These are phyloP conservation scores for Cyclotella cryptica DNA, from an alignment of 108 stramenopile species.

Conservation along the genomic window DNA sequence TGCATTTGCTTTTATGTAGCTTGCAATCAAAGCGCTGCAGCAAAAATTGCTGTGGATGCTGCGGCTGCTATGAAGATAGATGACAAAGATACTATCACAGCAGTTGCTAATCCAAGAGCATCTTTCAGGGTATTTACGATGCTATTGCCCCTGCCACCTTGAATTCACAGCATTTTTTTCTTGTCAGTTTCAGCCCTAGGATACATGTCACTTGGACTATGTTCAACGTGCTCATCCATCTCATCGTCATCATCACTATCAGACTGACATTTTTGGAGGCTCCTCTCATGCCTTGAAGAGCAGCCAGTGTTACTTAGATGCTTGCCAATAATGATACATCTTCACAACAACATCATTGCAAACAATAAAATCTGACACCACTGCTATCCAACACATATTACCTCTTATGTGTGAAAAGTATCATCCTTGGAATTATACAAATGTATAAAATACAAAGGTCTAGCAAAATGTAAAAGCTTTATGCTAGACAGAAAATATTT, in stretches of 20 bases:
- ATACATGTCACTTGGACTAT: too few relatives aligned
- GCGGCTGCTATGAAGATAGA: neutral
- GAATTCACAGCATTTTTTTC: neutral
- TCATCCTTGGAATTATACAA: too few relatives aligned
- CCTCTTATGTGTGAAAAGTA: too few relatives aligned
- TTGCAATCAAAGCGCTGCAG: neutral
- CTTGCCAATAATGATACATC: neutral
- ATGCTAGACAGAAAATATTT: too few relatives aligned
- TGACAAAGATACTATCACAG: neutral
- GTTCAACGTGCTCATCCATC: neutral
- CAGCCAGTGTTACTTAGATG: neutral
- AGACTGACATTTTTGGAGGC: neutral
- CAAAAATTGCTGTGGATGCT: neutral
- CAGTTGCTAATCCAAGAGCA: neutral
- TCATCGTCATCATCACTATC: neutral
- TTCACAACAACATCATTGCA: neutral
- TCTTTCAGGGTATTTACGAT: neutral
- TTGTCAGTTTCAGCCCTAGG: neutral
- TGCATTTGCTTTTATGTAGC: neutral
- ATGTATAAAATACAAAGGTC: too few relatives aligned
- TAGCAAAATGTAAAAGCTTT: too few relatives aligned
- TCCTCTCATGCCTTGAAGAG: neutral
- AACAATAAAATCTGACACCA: too few relatives aligned
- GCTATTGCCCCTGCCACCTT: neutral
- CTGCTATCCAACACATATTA: too few relatives aligned